phyloP scores from a whole-genome alignment of 2,329 filamentous ascomycete species.

The Endoconidiophora laricicola region DNA sequence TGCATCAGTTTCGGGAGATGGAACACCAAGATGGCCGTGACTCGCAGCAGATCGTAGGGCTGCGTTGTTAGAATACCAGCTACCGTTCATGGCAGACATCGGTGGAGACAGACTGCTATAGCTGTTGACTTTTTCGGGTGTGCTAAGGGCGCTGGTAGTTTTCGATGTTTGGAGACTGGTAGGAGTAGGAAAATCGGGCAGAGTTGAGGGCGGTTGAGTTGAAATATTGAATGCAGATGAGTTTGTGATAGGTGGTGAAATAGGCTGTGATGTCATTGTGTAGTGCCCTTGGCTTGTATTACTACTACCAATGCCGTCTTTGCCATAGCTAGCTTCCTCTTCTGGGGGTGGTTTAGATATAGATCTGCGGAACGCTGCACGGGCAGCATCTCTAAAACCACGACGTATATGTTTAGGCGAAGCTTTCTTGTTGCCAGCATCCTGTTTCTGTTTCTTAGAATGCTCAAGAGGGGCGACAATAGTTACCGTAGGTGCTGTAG shows the following conservation, averaged over 20 bases:
- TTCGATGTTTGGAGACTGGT: neutral
- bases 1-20: neutral
- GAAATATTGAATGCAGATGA: neutral
- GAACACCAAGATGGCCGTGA: conserved; percentile 5
- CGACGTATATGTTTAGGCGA: neutral
- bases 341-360: conserved; percentile 5
- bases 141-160: neutral
- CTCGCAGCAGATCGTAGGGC: conserved; percentile 7
- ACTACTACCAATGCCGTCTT: neutral
- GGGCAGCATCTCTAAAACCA: conserved; percentile 10
- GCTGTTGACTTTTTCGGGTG: neutral
- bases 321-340: neutral
- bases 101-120: neutral
- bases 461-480: conserved; percentile 1
- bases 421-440: neutral
- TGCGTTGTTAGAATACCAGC: neutral
- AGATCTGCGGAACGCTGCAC: conserved; percentile 8
- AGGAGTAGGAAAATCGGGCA: neutral
- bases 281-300: conserved; percentile 5
- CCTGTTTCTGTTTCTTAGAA: neutral
- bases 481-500: conserved; percentile 7
- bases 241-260: neutral
- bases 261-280: conserved; percentile 7
- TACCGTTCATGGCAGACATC: neutral
- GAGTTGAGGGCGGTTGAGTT: neutral